Conservation (phyloP, 1,284 basidiomycete genomes). For the Caloboletus inedulis region DNA sequence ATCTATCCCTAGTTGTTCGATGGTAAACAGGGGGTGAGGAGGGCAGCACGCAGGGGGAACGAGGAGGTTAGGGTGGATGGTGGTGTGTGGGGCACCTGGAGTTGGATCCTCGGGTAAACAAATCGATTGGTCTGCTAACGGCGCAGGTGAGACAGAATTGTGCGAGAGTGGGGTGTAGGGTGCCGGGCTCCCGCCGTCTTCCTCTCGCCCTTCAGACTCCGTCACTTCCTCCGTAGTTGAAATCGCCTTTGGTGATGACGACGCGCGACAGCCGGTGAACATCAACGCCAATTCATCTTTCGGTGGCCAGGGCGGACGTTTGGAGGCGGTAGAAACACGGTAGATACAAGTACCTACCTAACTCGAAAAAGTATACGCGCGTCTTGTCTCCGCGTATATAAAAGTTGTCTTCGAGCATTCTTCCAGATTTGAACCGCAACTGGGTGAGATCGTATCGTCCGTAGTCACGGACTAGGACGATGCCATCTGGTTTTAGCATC, state of each 20-base stretch:
- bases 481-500: slow-evolving; percentile 89
- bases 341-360: slow-evolving; percentile 47
- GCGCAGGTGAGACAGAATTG: neutral
- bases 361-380: slow-evolving; percentile 91
- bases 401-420: slow-evolving; percentile 90
- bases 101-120: neutral
- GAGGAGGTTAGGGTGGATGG: slow-evolving; percentile 45
- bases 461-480: slow-evolving; percentile 89
- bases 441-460: slow-evolving; percentile 94
- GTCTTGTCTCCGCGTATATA: slow-evolving; percentile 97
- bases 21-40: slow-evolving; percentile 55
- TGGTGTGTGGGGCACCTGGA: neutral
- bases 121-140: neutral
- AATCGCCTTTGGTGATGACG: slow-evolving; percentile 33
- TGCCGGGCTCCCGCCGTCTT: slow-evolving; percentile 23
- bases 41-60: slow-evolving; percentile 32
- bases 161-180: slow-evolving; percentile 10
- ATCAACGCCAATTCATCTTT: slow-evolving; percentile 79
- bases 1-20: slow-evolving; percentile 82
- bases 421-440: slow-evolving; percentile 84
- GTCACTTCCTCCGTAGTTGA: slow-evolving; percentile 39
- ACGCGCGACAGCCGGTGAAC: slow-evolving; percentile 63
- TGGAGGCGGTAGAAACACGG: neutral
- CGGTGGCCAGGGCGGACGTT: neutral
- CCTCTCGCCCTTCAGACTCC: slow-evolving; percentile 34